Evolutionary conservation across 2,329 filamentous ascomycete species (phyloP), one percentile per base, ranked within the genome.

Genomic region (Trichoderma polysporum): DNA sequence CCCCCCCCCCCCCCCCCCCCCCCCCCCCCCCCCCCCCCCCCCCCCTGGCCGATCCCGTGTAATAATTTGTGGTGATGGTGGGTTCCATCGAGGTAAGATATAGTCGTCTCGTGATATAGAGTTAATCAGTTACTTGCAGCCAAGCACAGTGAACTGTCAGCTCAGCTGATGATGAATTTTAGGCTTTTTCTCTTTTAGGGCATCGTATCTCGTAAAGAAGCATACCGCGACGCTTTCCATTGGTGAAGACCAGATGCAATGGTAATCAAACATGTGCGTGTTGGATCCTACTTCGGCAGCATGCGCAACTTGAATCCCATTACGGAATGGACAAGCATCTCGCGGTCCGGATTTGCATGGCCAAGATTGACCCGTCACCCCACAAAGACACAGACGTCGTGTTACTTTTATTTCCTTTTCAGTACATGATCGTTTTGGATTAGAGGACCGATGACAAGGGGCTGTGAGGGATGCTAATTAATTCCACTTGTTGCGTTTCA

Each of bases 401-500:
- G 10, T 19, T 47, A 45, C 33, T 22, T 29, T 19, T 19, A 25
- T 45, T n/a, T 56, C 50, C 15, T 17, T 17, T 29, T 22, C 35
- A 17, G 13, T 61, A 13, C 45, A 50, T 25, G 8, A 15, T 8
- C 19, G 39, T 47, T 35, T 37, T 31, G 37, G 37, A 37, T 13
- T 50, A 54, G 35, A 27, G 60, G 60, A 64, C 54, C 49, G n/a
- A 25, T 35, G 37, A 45, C 37, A 17, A 39, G 29, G 60, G 39
- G 37, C 19, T 27, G 10, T 39, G 15, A 47, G 9, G 35, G 49
- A 63, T 41, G 35, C 33, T 22, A 63, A 53, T 63, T 29, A 41
- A 63, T 41, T 45, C 33, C 60, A 63, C 60, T 47, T 63, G 49
- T 29, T 13, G 49, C n/a, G 35, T 53, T 33, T 33, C 33, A 39